Evolutionary conservation across 139 green algal species (phyloP), one percentile per base, ranked within the genome.

Genomic region (Microglena sp.): DNA sequence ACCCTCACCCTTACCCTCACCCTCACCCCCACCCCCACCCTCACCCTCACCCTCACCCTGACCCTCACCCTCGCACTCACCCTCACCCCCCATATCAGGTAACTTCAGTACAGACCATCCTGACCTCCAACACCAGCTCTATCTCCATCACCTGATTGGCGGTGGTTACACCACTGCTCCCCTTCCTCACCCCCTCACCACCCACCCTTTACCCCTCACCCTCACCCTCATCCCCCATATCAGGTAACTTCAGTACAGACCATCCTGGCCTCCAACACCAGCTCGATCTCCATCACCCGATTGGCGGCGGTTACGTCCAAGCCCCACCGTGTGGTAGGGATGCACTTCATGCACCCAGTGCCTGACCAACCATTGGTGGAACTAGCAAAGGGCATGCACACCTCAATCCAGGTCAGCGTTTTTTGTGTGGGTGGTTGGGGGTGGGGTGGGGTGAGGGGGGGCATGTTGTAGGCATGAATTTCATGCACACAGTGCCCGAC

Each of bases 201-300:
- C n/a, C n/a, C n/a, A n/a, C n/a, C n/a, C n/a, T n/a, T n/a, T n/a
- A n/a, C n/a, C n/a, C n/a, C n/a, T n/a, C n/a, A n/a, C n/a, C n/a
- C n/a, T n/a, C n/a, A n/a, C n/a, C n/a, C 33, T 34, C 22, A 24
- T 4, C 34, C 24, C 15, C 34, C 18, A 7, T 60, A 60, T 33
- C 77, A 84, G 68, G 57, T 92, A 1, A 77, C 67, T 4, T 77
- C 67, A 1, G 53, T 80, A 0, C 67, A 88, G 29, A 72, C 85
- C 30, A 84, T 97, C 22, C 74, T 97, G 26, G 89, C 91, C 28
- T 86, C 78, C 62, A 97, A 97, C 85, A 97, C 91, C 15, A 86
- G 67, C 46, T 89, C 81, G 57, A 97, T 97, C 50, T 93, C 83
- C 55, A 96, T 97, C 64, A 97, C 91, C 0, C 81, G 91, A 15